Conservation (phyloP, 2,329 filamentous ascomycete genomes). For the Penicillium sp. region DNA sequence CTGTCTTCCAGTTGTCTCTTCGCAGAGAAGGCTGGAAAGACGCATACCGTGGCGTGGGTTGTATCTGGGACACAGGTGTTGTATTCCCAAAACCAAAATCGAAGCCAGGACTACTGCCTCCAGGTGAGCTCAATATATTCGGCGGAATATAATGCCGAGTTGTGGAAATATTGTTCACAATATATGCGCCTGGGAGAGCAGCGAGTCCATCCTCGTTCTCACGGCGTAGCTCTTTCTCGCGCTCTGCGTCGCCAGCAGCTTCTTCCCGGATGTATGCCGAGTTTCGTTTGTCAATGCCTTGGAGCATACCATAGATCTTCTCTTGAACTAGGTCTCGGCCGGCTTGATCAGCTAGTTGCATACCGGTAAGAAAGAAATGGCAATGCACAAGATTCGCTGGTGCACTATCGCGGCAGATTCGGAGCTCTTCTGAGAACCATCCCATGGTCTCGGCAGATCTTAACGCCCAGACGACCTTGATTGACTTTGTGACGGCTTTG, state of each 20-base stretch:
- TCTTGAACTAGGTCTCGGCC: slow-evolving; percentile 78
- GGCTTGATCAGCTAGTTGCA: slow-evolving; percentile 61
- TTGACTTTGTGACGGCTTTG: slow-evolving; percentile 86
- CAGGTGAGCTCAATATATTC: background rate
- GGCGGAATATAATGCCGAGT: slow-evolving; percentile 21
- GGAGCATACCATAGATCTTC: slow-evolving; percentile 82
- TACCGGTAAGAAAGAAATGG: slow-evolving; percentile 89
- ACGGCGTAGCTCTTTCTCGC: slow-evolving; percentile 73
- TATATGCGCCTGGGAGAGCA: slow-evolving; percentile 65
- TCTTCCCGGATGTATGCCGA: slow-evolving; percentile 80
- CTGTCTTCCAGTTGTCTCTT: slow-evolving; percentile 80
- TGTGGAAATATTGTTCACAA: slow-evolving; percentile 21
- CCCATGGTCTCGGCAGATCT: slow-evolving; percentile 92
- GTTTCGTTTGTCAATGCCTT: slow-evolving; percentile 83
- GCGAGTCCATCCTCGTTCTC: slow-evolving; percentile 86
- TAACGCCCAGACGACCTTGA: slow-evolving; percentile 91
- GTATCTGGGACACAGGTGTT: slow-evolving; percentile 85
- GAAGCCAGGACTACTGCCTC: slow-evolving; percentile 43
- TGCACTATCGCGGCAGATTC: slow-evolving; percentile 86
- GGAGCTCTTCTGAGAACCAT: slow-evolving; percentile 94
- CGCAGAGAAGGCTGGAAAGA: slow-evolving; percentile 61
- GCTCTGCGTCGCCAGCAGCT: slow-evolving; percentile 74
- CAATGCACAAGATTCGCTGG: slow-evolving; percentile 86
- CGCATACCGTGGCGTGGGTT: slow-evolving; percentile 77
- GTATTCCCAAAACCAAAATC: slow-evolving; percentile 81